Evolutionary conservation across 2,329 filamentous ascomycete species (phyloP), one percentile per base, ranked within the genome.

Genomic region (Curvularia verruculosa): DNA sequence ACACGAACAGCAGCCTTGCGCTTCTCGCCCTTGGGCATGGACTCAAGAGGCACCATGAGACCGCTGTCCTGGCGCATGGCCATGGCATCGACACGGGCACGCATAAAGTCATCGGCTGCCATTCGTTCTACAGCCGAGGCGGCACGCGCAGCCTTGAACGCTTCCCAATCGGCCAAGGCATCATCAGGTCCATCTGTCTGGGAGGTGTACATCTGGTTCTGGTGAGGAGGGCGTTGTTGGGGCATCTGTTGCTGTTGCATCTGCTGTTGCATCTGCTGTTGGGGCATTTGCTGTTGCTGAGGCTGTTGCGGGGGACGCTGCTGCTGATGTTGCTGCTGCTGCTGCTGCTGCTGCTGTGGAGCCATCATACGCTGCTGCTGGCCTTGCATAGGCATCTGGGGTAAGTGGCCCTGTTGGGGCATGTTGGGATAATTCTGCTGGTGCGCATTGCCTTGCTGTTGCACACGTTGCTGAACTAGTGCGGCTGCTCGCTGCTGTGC

Each of bases 161-260:
- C 85, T 29, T 78, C 75, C 76, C 81, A 82, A 52, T 85, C 81
- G 5, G 85, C 84, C 40, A 85, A 76, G 3, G 83, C 82, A 54
- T 83, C 83, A 60, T 87, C 89, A 29, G 89, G 80, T 49, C 93
- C 94, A 71, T 98, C 94, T 13, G 89, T 89, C 75, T 97, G 90
- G 23, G 87, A 78, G 46, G 80, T 80, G 49, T 77, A 75, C 29
- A 75, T 59, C 12, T 73, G 68, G 31, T 50, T 61, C 44, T 63
- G 62, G 34, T 71, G 72, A 5, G 70, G 71, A 1, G 61, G 61
- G 12, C 59, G 63, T 34, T 67, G 65, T 9, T 65, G 65, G 12
- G 56, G 61, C 50, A 61, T 69, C 48, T 77, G 63, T 58, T 68
- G 70, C 44, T 73, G 66, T 15, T 46, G 53, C 21, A 19, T 21